Percentiles rank a stretch among this genome's conserved stretches.
These are phyloP conservation scores for Xylariaceae sp. DNA, from an alignment of 2,329 filamentous ascomycete species.

Conservation along the genomic window DNA sequence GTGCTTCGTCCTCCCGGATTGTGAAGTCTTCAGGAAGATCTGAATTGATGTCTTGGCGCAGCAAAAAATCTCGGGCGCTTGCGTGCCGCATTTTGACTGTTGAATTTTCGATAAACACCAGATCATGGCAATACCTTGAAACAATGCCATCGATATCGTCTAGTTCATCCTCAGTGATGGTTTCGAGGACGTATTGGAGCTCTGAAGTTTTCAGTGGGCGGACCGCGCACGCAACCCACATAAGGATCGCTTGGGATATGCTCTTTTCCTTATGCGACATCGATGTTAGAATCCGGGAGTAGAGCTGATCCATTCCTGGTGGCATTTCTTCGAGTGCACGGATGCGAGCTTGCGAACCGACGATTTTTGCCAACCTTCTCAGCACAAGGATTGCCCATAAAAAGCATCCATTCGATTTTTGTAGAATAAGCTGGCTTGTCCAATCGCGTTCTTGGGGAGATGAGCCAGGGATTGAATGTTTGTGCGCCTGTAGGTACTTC, in stretches of 20 bases:
- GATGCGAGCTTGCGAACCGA: constrained; percentile 1
- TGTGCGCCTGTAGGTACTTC: not conserved
- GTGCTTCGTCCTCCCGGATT: constrained; percentile 26
- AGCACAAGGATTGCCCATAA: constrained; percentile 37
- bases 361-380: constrained; percentile 27
- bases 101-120: constrained; percentile 33
- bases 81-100: constrained; percentile 38
- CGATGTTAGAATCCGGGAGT: constrained; percentile 29
- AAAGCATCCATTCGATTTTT: constrained; percentile 37
- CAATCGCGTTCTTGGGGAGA: not conserved
- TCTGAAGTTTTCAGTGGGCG: constrained; percentile 35
- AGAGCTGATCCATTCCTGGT: constrained; percentile 35
- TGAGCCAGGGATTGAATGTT: not conserved
- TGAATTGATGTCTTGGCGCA: constrained; percentile 23
- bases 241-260: constrained; percentile 36
- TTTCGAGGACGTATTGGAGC: constrained; percentile 33
- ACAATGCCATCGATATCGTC: constrained; percentile 31
- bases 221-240: constrained; percentile 35
- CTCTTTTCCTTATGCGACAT: constrained; percentile 30
- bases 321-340: constrained; percentile 31
- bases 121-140: constrained; percentile 33
- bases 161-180: constrained; percentile 25
- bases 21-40: constrained; percentile 26
- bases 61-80: constrained; percentile 35
- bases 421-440: constrained; percentile 31